Evolutionary conservation across 257 asterid genomes (phyloP), one percentile per base, ranked within the genome.

Genomic region (Perilla frutescens): DNA sequence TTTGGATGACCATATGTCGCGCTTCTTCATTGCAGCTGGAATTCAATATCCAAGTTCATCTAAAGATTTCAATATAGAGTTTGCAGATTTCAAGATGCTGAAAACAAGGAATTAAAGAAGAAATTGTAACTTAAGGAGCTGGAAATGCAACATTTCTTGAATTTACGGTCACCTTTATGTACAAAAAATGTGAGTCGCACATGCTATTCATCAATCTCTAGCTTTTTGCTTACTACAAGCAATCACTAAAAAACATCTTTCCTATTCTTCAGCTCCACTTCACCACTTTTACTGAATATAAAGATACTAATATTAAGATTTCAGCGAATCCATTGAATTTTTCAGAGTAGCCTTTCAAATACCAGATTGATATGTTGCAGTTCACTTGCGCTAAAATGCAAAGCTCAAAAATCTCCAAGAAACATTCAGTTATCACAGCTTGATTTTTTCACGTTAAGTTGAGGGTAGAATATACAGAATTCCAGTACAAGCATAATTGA

Each of bases 61-160:
- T 45, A 8, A 37, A 55, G 66, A 72, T 60, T 73, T 79, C 70
- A 68, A 48, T 59, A 50, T 50, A 64, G 55, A 15, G 34, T n/a
- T 20, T 61, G 13, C 58, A 40, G 26, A 39, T 72, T 68, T 51
- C 56, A 37, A 73, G 60, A 51, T 53, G 62, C 48, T 50, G 31
- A 66, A 76, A 71, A 61, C 49, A 44, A 34, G 70, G 44, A 15
- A 61, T 1, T 62, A 76, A 71, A 61, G 49, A 44, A 34, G 70
- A 36, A 15, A 61, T 1, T 62, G 79, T 77, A 57, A 47, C 84
- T 68, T 81, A 62, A 73, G 75, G 56, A 77, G 70, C 69, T 67
- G 75, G 79, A 62, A 80, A 72, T 76, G 70, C 72, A 53, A 57
- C 48, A 14, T 31, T 72, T 72, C 61, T 44, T n/a, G 15, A 48